These are phyloP conservation scores for Trametes gibbosa DNA, from an alignment of 768 basidiomycete genomes.

Conservation along the genomic window DNA sequence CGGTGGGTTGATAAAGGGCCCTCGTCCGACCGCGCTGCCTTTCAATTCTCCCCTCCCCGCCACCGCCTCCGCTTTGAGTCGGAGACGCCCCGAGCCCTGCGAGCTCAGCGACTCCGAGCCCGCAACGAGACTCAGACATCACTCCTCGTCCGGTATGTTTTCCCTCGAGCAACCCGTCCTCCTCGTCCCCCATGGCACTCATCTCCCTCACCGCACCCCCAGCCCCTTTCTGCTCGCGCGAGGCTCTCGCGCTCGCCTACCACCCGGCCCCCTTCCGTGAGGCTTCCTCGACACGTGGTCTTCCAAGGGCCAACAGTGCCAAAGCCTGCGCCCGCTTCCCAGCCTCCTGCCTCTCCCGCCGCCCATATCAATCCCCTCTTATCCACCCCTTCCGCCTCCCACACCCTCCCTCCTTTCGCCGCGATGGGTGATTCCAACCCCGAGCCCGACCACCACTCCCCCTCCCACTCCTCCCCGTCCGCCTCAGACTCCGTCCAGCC, in stretches of 20 bases:
- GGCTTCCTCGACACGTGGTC: slow-evolving; percentile 22
- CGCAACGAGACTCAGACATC: background rate
- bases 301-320: slow-evolving; percentile 1
- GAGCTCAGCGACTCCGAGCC: slow-evolving; percentile 21
- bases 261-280: slow-evolving; percentile 7
- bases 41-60: slow-evolving; percentile 21
- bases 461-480: slow-evolving; percentile 16
- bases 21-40: slow-evolving; percentile 13
- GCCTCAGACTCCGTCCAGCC: slow-evolving; percentile 37
- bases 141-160: slow-evolving; percentile 1
- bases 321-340: slow-evolving; percentile 16
- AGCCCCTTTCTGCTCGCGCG: slow-evolving; percentile 5
- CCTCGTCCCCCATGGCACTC: slow-evolving; percentile 7
- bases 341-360: slow-evolving; percentile 8
- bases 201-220: background rate
- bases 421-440: slow-evolving; percentile 40
- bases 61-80: slow-evolving; percentile 24
- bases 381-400: slow-evolving; percentile 30
- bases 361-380: slow-evolving; percentile 27
- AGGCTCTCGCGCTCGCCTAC: background rate
- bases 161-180: background rate
- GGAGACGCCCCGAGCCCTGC: slow-evolving; percentile 16
- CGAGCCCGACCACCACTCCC: slow-evolving; percentile 38
- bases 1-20: background rate
- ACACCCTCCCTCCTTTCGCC: slow-evolving; percentile 35